phyloP scores from a whole-genome alignment of 2,329 filamentous ascomycete species.

The Cercospora beticola region DNA sequence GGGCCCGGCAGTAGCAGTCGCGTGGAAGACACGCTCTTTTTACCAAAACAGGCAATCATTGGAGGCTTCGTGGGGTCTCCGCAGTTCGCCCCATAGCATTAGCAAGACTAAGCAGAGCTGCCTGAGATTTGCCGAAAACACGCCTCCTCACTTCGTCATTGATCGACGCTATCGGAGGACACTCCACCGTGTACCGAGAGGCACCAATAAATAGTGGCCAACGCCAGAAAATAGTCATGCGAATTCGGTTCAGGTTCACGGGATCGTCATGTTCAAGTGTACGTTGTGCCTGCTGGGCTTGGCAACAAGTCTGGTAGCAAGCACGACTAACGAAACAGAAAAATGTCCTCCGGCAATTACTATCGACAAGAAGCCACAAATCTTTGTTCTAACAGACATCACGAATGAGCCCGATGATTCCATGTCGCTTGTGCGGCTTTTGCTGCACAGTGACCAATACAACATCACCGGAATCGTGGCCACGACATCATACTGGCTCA shows the following conservation, averaged over 20 bases:
- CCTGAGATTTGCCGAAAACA: not conserved
- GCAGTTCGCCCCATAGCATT: not conserved
- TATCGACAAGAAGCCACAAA: conserved; percentile 13
- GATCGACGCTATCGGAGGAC: not conserved
- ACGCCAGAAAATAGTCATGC: too few species aligned
- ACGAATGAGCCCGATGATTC: conserved; percentile 33
- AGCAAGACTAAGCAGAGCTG: not conserved
- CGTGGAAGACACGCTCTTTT: not conserved
- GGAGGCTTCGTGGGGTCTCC: not conserved
- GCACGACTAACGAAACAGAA: not conserved
- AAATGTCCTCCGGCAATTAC: not conserved
- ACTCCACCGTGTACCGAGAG: not conserved
- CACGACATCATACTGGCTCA: conserved; percentile 15
- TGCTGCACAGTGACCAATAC: conserved; percentile 20
- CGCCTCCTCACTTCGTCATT: not conserved
- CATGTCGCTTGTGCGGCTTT: conserved; percentile 28
- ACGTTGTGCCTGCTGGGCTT: not conserved
- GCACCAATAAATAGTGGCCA: not conserved
- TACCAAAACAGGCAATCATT: not conserved
- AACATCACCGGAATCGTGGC: conserved; percentile 19
- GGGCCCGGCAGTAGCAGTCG: not conserved
- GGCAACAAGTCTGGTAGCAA: not conserved
- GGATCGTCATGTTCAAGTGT: not conserved
- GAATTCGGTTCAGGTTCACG: not conserved
- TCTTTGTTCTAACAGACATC: conserved; percentile 30